These are phyloP conservation scores for Xylaria sp. DNA, from an alignment of 2,329 filamentous ascomycete species.

Conservation along the genomic window DNA sequence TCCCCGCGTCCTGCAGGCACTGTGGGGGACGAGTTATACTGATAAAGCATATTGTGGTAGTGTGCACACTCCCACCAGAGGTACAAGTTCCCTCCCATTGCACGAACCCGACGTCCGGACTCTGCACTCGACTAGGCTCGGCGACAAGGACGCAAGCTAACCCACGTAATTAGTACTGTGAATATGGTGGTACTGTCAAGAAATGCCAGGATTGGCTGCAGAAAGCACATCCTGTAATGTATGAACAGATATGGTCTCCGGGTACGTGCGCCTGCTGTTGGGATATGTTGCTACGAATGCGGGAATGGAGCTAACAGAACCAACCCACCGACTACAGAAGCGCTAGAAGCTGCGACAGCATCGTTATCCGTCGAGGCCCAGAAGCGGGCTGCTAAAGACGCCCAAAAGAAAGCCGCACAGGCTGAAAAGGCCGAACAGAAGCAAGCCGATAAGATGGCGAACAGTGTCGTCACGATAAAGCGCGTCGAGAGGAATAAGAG, in stretches of 20 bases:
- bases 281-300: background rate
- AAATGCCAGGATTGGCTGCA: conserved; percentile 98
- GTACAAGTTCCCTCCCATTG: conserved; percentile 52
- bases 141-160: conserved; percentile 25
- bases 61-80: conserved; percentile 74
- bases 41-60: conserved; percentile 51
- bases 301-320: background rate
- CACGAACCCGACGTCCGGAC: background rate
- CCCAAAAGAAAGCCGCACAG: conserved; percentile 95
- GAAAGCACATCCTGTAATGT: conserved; percentile 77
- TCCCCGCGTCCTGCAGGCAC: conserved; percentile 10
- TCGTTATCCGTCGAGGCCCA: conserved; percentile 90
- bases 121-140: conserved; percentile 9
- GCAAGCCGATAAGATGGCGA: conserved; percentile 83
- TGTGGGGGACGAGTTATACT: conserved; percentile 26
- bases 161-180: conserved; percentile 80
- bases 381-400: conserved; percentile 95
- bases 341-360: conserved; percentile 84
- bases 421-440: conserved; percentile 88
- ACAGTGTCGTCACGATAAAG: conserved; percentile 89
- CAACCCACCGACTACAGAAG: conserved; percentile 64
- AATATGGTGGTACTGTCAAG: conserved; percentile 95
- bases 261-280: conserved; percentile 62
- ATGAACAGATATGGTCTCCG: conserved; percentile 84
- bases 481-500: conserved; percentile 98